Evolutionary conservation across 2,329 filamentous ascomycete species (phyloP).

Genomic region (Apiospora koreana): DNA sequence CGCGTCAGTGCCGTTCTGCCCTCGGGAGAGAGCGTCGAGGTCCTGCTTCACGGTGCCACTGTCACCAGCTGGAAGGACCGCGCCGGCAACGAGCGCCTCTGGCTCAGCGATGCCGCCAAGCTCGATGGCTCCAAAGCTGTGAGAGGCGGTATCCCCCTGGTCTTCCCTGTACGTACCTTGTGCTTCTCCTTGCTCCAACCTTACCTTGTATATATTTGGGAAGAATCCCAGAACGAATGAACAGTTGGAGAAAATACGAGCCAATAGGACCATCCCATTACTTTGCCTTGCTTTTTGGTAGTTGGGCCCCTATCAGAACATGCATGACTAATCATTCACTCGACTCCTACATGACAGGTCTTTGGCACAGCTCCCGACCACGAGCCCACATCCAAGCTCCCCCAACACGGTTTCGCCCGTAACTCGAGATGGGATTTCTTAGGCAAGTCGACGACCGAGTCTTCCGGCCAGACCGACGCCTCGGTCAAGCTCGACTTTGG

Average conservation of each 20-base stretch:
- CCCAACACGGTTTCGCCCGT: constrained; percentile 94
- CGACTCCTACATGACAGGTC: constrained; percentile 51
- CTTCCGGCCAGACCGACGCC: constrained; percentile 52
- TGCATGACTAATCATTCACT: background rate
- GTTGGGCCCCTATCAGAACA: background rate
- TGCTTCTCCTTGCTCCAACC: background rate
- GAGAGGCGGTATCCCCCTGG: constrained; percentile 86
- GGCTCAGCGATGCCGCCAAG: constrained; percentile 76
- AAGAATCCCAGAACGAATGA: background rate
- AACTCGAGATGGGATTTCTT: constrained; percentile 91
- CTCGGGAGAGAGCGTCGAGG: constrained; percentile 81
- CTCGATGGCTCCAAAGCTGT: constrained; percentile 89
- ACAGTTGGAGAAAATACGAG: background rate
- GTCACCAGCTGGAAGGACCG: constrained; percentile 91
- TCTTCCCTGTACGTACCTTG: constrained; percentile 74
- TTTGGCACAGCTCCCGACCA: constrained; percentile 82
- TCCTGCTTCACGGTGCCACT: constrained; percentile 90
- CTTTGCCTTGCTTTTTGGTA: background rate
- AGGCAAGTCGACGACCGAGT: constrained; percentile 78
- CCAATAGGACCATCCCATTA: constrained; percentile 1
- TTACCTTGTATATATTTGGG: constrained; percentile 4
- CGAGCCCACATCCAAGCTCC: constrained; percentile 74
- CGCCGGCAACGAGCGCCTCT: constrained; percentile 78
- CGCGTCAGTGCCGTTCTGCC: constrained; percentile 79
- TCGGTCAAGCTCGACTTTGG: constrained; percentile 96